phyloP scores from a whole-genome alignment of 352 stramenopile species.

The Phytopythium oedochilum region DNA sequence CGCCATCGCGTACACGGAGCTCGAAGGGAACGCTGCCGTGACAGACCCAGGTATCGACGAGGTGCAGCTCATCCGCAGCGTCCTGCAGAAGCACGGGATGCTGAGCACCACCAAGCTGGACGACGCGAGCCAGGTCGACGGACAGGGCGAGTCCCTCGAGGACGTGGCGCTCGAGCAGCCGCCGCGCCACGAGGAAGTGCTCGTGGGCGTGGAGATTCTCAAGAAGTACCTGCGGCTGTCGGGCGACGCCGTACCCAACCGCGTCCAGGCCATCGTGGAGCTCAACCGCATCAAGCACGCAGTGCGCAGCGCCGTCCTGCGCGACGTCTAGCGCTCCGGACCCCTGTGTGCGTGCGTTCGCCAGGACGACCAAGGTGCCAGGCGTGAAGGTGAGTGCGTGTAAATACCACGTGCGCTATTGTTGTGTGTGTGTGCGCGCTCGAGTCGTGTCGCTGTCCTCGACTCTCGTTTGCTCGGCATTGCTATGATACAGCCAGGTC shows the following conservation, averaged over 20 bases:
- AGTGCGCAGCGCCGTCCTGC: conserved; percentile 25
- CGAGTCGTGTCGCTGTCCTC: too few relatives aligned
- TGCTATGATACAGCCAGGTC: too few relatives aligned
- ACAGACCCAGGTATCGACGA: conserved; percentile 78
- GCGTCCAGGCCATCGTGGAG: conserved; percentile 60
- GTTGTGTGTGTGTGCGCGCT: too few relatives aligned
- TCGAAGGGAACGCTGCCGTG: conserved; percentile 74
- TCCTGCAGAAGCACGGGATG: conserved; percentile 79
- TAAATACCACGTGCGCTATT: too few relatives aligned
- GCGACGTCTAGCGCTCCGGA: conserved; percentile 14
- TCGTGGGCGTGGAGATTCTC: conserved; percentile 54
- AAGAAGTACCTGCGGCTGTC: conserved; percentile 77
- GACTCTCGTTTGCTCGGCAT: too few relatives aligned
- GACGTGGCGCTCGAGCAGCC: conserved; percentile 51
- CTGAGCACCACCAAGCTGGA: conserved; percentile 62
- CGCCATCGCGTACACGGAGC: conserved; percentile 59
- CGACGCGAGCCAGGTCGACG: conserved; percentile 38
- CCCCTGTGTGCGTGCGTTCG: not conserved
- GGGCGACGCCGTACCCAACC: conserved; percentile 34
- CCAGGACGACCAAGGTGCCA: not conserved
- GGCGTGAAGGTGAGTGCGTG: not conserved
- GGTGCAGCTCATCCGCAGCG: conserved; percentile 75
- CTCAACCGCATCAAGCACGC: conserved; percentile 69
- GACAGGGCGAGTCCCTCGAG: conserved; percentile 41
- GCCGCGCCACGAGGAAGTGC: conserved; percentile 45